Evolutionary conservation across 768 basidiomycete species (phyloP), one percentile per base, ranked within the genome.

Genomic region (Suillus americanus): DNA sequence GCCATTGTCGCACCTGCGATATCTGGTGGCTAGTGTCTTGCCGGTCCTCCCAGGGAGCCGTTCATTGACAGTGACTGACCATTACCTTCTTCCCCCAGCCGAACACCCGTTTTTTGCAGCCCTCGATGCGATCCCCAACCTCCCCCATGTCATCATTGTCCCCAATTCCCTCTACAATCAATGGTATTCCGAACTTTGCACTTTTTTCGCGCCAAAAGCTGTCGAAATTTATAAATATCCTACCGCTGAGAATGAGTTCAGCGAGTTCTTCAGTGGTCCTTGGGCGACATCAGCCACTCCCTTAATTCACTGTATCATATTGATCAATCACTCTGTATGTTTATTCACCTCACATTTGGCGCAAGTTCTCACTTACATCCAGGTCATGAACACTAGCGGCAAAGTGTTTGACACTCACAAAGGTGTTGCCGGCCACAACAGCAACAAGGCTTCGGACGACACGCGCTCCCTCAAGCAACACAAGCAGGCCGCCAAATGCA

Each of bases 31-130:
- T 37, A 9, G 6, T 37, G 35, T 37, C 5, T 9, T 7, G 35
- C 35, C 35, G 35, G 35, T 37, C 35, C 5, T 37, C 35, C 35
- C 8, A 9, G 43, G 20, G 43, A 45, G 43, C 43, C 43, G 20
- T 45, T 3, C 1, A 5, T 20, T 45, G 20, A 45, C 35, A 37
- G 2, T 45, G 20, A 20, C 43, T 45, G 2, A 45, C 43, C 43
- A 3, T 20, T 2, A 16, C 3, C 8, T 9, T 45, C 40, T n/a
- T n/a, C 33, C 13, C 5, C 30, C 25, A 51, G 61, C 20, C 5
- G 23, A 51, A 48, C 30, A 14, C 9, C 61, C 61, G 7, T 62
- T n/a, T n/a, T 62, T 62, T 35, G 61, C 61, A 12, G 61, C 46
- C 6, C 4, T 13, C 0, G 18, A 25, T 2, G 13, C 41, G 0